phyloP scores from a whole-genome alignment of 2,329 filamentous ascomycete genomes.

The Alternaria triticimaculans region DNA sequence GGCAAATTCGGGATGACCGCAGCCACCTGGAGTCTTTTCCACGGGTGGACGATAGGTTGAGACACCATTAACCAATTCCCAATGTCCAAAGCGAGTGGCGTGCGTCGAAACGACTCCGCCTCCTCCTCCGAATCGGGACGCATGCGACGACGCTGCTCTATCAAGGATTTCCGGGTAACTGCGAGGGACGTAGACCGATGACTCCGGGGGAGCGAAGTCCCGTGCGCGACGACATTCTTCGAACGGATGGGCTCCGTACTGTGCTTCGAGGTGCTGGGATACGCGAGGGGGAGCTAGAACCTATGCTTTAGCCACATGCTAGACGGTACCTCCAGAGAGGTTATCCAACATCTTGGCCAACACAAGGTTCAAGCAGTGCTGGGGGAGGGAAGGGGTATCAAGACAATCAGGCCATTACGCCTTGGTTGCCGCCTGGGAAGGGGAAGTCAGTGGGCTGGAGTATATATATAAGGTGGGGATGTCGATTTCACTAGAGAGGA shows the following conservation, averaged over 20 bases:
- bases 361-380: constrained; percentile 16
- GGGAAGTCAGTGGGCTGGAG: constrained; percentile 29
- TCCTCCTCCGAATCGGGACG: not conserved
- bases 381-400: constrained; percentile 15
- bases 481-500: constrained; percentile 1
- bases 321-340: constrained; percentile 12
- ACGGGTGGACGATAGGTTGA: not conserved
- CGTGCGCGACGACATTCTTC: not conserved
- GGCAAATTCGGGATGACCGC: not conserved
- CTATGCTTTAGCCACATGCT: constrained; percentile 23
- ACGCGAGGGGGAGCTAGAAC: constrained; percentile 2
- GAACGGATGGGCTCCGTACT: not conserved
- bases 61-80: not conserved
- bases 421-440: constrained; percentile 41
- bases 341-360: constrained; percentile 25
- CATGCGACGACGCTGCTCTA: not conserved
- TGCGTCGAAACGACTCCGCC: not conserved
- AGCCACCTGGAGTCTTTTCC: constrained; percentile 4
- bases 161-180: not conserved
- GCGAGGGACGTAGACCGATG: not conserved
- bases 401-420: constrained; percentile 45
- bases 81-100: not conserved
- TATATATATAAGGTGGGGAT: constrained; percentile 18
- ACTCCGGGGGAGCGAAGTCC: not conserved
- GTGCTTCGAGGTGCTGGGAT: constrained; percentile 1